Evolutionary conservation across 305 asterid genomes (phyloP), one percentile per base, ranked within the genome.

Genomic region (Solanum aculeatissimum): DNA sequence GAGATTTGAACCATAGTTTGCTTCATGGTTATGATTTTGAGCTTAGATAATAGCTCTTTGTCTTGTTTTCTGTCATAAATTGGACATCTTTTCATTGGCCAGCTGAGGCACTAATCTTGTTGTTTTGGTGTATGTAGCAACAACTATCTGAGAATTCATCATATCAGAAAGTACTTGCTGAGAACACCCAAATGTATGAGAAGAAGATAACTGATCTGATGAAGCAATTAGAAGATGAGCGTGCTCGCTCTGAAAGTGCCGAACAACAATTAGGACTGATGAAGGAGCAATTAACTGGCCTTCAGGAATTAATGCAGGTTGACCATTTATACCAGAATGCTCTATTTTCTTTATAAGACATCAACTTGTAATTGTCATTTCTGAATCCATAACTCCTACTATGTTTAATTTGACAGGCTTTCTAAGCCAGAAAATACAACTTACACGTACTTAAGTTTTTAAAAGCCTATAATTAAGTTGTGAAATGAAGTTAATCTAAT

Each of bases 131-230:
- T 89, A 94, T 91, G 95, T 95, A 94, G 98, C 93, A 92, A 93
- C 94, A 92, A 86, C 94, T 93, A 91, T 89, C 87, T 72, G 97
- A 94, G 84, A 91, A 87, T 84, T 90, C 93, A 9, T 83, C 92
- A 25, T 90, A 90, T 87, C 92, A 94, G 90, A 93, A 90, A 83
- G 85, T 92, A 60, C 92, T 94, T 68, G 95, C 93, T 35, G 97
- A 94, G 43, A 93, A 95, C 7, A 93, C 95, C 83, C 93, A 90
- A 85, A 93, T 93, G 96, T 93, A 94, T 29, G 97, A 95, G 91
- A 94, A 89, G 87, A 94, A 91, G 89, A 90, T 95, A 87, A 89
- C 93, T 74, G 95, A 92, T 86, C 78, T 93, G 93, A 86, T 88
- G 90, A 94, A 93, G 89, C 93, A 92, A 88, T 86, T 92, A 16